phyloP scores from a whole-genome alignment of 139 green algal species.

The Deuterostichococcus epilithicus region DNA sequence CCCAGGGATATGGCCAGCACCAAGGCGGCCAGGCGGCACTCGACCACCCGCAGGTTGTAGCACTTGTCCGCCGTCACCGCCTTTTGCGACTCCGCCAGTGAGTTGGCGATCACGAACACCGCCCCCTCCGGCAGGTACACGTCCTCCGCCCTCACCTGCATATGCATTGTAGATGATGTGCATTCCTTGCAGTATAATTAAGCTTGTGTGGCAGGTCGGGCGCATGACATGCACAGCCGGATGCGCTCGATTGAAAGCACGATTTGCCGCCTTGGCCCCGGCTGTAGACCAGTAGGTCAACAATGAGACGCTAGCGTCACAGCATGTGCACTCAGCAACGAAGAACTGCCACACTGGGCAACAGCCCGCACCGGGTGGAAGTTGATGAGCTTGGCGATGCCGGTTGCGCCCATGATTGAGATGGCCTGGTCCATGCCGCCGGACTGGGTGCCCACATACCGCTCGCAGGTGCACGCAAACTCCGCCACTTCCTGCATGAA shows the following conservation, averaged over 20 bases:
- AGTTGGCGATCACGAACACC: slow-evolving; percentile 95
- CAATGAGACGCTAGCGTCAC: too few relatives aligned
- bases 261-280: too few relatives aligned
- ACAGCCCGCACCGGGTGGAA: slow-evolving; percentile 66
- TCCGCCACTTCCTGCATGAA: slow-evolving; percentile 71
- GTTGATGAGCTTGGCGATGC: slow-evolving; percentile 69
- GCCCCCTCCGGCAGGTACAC: slow-evolving; percentile 75
- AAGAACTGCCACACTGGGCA: too few relatives aligned
- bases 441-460: slow-evolving; percentile 78
- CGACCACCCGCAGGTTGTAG: slow-evolving; percentile 97
- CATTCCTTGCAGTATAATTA: too few relatives aligned
- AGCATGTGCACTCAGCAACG: too few relatives aligned
- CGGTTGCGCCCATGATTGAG: slow-evolving; percentile 78
- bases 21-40: slow-evolving; percentile 86
- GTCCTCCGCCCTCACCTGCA: slow-evolving; percentile 72
- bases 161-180: background rate
- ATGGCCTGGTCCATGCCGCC: slow-evolving; percentile 99
- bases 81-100: slow-evolving; percentile 88
- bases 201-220: too few relatives aligned
- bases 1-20: slow-evolving; percentile 68
- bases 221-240: too few relatives aligned
- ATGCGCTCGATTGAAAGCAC: too few relatives aligned
- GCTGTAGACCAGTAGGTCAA: too few relatives aligned
- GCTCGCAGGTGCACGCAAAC: slow-evolving; percentile 72
- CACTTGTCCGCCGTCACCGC: slow-evolving; percentile 69